Percentiles rank a stretch among this genome's conserved stretches.
phyloP scores from a whole-genome alignment of 805 yeast genomes.

The Wickerhamiella cacticola region DNA sequence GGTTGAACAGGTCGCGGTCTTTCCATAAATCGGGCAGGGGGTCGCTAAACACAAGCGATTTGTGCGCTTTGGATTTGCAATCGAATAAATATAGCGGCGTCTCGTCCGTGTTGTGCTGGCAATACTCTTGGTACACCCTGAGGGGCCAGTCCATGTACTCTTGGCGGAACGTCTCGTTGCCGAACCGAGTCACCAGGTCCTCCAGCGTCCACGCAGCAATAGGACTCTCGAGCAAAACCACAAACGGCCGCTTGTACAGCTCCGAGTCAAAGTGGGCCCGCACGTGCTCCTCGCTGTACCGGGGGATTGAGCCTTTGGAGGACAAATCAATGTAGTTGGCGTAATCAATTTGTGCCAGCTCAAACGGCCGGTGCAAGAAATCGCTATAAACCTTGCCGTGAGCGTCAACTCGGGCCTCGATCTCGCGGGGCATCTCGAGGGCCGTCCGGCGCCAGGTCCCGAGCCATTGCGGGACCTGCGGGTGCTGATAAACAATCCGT shows the following conservation, averaged over 20 bases:
- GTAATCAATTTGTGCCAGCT: conserved; percentile 63
- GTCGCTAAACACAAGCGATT: conserved; percentile 40
- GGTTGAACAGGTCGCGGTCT: conserved; percentile 44
- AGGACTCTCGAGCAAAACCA: conserved; percentile 31
- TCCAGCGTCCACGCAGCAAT: conserved; percentile 61
- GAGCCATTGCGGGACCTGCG: conserved; percentile 40
- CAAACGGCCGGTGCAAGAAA: conserved; percentile 68
- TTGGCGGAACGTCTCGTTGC: conserved; percentile 58
- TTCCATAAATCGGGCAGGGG: conserved; percentile 41
- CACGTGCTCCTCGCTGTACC: conserved; percentile 32
- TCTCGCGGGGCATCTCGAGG: conserved; percentile 29
- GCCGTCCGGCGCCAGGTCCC: conserved; percentile 72
- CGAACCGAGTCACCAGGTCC: conserved; percentile 40
- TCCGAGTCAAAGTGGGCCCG: conserved; percentile 36
- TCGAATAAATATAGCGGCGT: conserved; percentile 79
- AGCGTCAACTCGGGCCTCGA: conserved; percentile 18
- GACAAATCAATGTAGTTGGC: conserved; percentile 34
- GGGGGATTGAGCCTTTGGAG: conserved; percentile 12
- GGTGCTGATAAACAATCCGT: conserved; percentile 36
- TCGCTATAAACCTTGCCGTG: conserved; percentile 55
- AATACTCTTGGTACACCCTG: conserved; percentile 47
- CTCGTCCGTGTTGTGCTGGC: conserved; percentile 56
- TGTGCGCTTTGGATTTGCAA: conserved; percentile 60
- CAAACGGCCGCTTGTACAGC: conserved; percentile 53
- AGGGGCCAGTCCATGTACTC: conserved; percentile 78